Percentiles rank a stretch among this genome's conserved stretches.
Conservation (phyloP, 352 stramenopile species). For the Pseudoperonospora humuli region DNA sequence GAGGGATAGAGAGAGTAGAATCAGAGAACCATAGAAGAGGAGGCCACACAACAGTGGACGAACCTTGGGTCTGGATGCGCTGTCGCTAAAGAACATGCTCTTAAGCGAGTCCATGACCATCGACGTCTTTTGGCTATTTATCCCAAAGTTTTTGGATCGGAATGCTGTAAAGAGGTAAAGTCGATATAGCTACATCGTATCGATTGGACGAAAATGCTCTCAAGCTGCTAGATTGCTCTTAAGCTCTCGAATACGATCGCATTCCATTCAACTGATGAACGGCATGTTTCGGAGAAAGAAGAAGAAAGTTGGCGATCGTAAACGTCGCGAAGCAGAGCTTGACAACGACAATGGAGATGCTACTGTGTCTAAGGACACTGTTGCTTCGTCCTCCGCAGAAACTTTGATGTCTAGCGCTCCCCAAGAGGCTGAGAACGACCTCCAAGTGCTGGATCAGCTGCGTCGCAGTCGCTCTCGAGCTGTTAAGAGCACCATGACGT, state of each 20-base stretch:
- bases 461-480: conserved; percentile 28
- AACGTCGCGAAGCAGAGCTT: conserved; percentile 24
- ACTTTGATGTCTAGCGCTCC: neutral
- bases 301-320: conserved; percentile 32
- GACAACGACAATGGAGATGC: conserved; percentile 1
- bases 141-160: conserved; percentile 2
- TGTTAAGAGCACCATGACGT: conserved; percentile 27
- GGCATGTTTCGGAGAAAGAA: conserved; percentile 39
- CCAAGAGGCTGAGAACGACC: conserved; percentile 13
- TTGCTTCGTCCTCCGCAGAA: neutral
- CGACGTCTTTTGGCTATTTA: too few species aligned
- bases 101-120: conserved; percentile 29
- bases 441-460: conserved; percentile 24
- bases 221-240: neutral
- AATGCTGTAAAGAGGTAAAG: neutral
- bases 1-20: conserved; percentile 10
- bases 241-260: neutral
- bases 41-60: neutral
- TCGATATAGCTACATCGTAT: conserved; percentile 7
- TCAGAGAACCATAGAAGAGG: neutral
- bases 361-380: neutral
- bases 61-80: conserved; percentile 17
- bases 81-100: conserved; percentile 28
- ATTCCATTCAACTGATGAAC: neutral
- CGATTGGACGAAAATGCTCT: neutral